phyloP scores from a whole-genome alignment of 2,329 filamentous ascomycete genomes.

The Laburnicola sp. region DNA sequence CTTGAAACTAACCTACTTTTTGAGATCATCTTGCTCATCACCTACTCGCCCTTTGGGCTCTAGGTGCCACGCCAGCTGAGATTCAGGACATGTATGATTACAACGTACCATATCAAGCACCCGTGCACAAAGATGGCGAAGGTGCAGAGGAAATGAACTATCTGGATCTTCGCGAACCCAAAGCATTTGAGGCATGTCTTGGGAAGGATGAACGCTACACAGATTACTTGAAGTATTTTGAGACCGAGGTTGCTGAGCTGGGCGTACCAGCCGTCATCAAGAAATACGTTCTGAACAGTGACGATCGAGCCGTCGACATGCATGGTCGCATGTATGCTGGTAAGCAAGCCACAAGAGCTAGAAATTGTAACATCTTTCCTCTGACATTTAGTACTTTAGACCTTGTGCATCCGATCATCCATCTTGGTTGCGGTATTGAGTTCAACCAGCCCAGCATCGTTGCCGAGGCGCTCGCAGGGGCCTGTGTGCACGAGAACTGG shows the following conservation, averaged over 20 bases:
- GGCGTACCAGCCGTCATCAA: conserved; percentile 16
- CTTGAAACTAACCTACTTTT: not conserved
- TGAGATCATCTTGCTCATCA: conserved; percentile 29
- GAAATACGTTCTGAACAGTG: conserved; percentile 11
- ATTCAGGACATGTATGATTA: conserved; percentile 16
- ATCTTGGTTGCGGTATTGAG: too few species aligned
- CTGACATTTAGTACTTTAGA: too few species aligned
- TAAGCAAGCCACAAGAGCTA: not conserved
- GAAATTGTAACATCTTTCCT: not conserved
- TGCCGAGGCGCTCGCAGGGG: too few species aligned
- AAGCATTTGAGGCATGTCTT: conserved; percentile 9
- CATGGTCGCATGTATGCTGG: conserved; percentile 2
- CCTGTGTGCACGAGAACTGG: too few species aligned
- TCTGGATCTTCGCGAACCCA: conserved; percentile 6
- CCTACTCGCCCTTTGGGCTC: conserved; percentile 18
- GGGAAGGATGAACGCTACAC: conserved; percentile 8
- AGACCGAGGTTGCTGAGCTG: conserved; percentile 17
- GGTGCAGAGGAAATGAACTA: not conserved
- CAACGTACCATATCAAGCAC: conserved; percentile 18
- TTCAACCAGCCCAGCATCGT: too few species aligned
- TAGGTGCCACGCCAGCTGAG: conserved; percentile 19
- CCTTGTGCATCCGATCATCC: too few species aligned
- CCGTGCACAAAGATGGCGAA: not conserved
- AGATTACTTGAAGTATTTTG: conserved; percentile 23
- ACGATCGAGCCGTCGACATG: conserved; percentile 20